These are phyloP conservation scores for Fusarium piperis DNA, from an alignment of 2,329 filamentous ascomycete species.

Conservation along the genomic window DNA sequence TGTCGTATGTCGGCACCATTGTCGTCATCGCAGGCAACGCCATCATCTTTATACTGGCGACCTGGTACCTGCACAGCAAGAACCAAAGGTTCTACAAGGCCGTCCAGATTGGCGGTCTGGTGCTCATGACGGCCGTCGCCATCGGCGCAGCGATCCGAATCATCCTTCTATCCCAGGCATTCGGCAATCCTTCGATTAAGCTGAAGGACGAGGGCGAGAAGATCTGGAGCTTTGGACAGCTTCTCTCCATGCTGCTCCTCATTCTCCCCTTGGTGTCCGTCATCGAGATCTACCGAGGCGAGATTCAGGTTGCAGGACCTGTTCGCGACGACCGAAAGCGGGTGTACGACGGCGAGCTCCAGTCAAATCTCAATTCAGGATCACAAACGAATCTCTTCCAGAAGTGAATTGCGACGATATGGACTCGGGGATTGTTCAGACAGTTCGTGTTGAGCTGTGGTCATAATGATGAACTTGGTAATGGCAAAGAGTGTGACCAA, in stretches of 20 bases:
- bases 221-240: constrained; percentile 39
- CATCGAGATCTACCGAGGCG: constrained; percentile 30
- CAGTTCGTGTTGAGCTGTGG: neutral
- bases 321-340: constrained; percentile 52
- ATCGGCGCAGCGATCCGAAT: constrained; percentile 68
- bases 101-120: constrained; percentile 62
- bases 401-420: constrained; percentile 34
- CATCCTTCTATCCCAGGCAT: constrained; percentile 67
- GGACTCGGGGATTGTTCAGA: neutral
- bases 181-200: constrained; percentile 48
- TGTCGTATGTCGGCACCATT: constrained; percentile 68
- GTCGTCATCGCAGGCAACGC: constrained; percentile 68
- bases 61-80: constrained; percentile 71
- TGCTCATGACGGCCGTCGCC: constrained; percentile 66
- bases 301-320: constrained; percentile 50
- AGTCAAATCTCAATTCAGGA: constrained; percentile 47
- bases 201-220: constrained; percentile 39
- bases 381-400: constrained; percentile 50
- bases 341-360: constrained; percentile 54
- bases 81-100: constrained; percentile 63
- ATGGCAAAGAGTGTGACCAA: neutral
- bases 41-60: constrained; percentile 66
- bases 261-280: constrained; percentile 31
- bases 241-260: constrained; percentile 38
- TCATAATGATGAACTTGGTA: neutral